Percentiles rank a stretch among this genome's conserved stretches.
These are phyloP conservation scores for Candida fluviatilis DNA, from an alignment of 805 yeast genomes.

Conservation along the genomic window DNA sequence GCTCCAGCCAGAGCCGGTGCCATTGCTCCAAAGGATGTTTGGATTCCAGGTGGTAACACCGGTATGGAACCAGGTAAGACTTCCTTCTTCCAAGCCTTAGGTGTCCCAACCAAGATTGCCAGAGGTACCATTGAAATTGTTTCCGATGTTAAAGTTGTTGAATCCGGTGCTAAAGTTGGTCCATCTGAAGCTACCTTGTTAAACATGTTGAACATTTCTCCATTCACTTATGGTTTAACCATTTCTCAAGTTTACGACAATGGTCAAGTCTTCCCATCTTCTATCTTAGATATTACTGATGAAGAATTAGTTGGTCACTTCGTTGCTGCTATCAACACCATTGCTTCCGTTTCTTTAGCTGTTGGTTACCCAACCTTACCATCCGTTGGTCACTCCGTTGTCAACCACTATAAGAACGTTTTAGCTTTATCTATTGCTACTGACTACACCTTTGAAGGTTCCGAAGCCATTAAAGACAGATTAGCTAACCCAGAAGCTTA, in stretches of 20 bases:
- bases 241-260: conserved; percentile 97
- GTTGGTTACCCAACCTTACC: conserved; percentile 99
- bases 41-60: conserved; percentile 99
- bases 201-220: conserved; percentile 99
- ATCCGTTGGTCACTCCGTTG: conserved; percentile 97
- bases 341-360: conserved; percentile 96
- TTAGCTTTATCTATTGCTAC: conserved; percentile 97
- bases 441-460: conserved; percentile 98
- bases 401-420: conserved; percentile 99
- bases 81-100: conserved; percentile 99
- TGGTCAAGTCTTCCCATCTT: conserved; percentile 96
- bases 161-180: conserved; percentile 86
- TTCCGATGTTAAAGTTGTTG: conserved; percentile 93
- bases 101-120: conserved; percentile 99
- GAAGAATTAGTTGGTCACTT: conserved; percentile 93
- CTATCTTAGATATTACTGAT: conserved; percentile 97
- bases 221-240: conserved; percentile 98
- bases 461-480: conserved; percentile 98
- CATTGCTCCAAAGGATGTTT: conserved; percentile 95
- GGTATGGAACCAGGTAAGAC: conserved; percentile 99
- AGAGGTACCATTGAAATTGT: conserved; percentile 99
- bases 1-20: conserved; percentile 99
- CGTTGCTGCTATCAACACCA: conserved; percentile 85
- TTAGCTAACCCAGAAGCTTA: conserved; percentile 99
- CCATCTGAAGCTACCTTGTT: conserved; percentile 98